Evolutionary conservation across 1,284 basidiomycete genomes (phyloP).

Genomic region (Thelephora terrestris): DNA sequence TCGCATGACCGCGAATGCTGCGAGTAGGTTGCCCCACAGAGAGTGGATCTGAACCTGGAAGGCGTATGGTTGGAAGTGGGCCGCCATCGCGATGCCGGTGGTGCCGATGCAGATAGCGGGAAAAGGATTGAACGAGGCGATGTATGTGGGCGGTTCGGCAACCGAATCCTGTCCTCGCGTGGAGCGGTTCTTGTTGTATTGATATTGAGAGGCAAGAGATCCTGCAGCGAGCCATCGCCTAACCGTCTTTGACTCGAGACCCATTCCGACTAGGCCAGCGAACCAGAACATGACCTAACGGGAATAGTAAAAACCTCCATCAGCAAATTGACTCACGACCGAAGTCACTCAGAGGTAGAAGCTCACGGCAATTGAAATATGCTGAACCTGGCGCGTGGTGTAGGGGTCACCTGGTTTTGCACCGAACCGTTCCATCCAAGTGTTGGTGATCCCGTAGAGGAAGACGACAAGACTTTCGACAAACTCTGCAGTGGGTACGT

Average conservation of each 20-base stretch:
- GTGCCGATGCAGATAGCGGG: constrained; percentile 89
- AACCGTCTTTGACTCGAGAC: constrained; percentile 72
- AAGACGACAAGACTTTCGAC: constrained; percentile 86
- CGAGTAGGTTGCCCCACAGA: constrained; percentile 90
- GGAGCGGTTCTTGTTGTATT: constrained; percentile 20
- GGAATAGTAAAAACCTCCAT: constrained; percentile 18
- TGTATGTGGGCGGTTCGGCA: constrained; percentile 63
- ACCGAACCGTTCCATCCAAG: constrained; percentile 96
- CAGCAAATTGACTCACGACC: neutral
- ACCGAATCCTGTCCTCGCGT: constrained; percentile 31
- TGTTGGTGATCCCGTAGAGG: constrained; percentile 84
- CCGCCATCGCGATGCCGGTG: constrained; percentile 93
- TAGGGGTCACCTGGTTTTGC: constrained; percentile 74
- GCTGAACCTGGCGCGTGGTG: constrained; percentile 90
- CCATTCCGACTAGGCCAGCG: constrained; percentile 84
- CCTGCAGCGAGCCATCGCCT: constrained; percentile 61
- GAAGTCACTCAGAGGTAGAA: neutral
- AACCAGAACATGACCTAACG: constrained; percentile 82
- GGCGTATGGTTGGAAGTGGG: constrained; percentile 83
- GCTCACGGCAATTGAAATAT: constrained; percentile 79
- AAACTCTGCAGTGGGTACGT: constrained; percentile 69
- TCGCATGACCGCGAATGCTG: constrained; percentile 67
- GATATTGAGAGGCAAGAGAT: constrained; percentile 22
- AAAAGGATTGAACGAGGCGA: constrained; percentile 86
- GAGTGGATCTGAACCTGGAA: constrained; percentile 87